Base-by-base conservation (phyloP, 2,329 filamentous ascomycete species). In the Stachybotrys elegans region DNA sequence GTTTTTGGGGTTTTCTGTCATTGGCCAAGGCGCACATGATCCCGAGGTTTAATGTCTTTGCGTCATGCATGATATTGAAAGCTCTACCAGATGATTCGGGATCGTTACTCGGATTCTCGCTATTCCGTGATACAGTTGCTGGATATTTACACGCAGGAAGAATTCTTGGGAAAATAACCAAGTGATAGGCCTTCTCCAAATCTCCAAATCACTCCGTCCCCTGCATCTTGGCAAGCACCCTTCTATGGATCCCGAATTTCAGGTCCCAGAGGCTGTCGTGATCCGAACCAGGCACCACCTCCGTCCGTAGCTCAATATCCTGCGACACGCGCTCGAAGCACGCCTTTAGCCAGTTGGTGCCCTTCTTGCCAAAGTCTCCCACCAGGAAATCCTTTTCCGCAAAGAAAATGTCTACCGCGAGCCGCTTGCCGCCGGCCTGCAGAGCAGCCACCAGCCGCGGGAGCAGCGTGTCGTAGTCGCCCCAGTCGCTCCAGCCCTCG, bases 381-480 rank as follows among this genome's bases (percentile, higher is more conserved):
- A 60, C 57, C 53, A 65, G 44, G 5, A 31, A 12, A 31, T 63
- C 61, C n/a, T 42, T 55, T 43, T 58, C 57, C 4, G 56, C 56
- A 31, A 51, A 61, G 32, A 57, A 62, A 4, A 57, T 51, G 5
- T 58, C 50, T 4, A 63, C 51, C 6, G 22, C 34, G 23, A 63
- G 43, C n/a, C 22, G 46, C 16, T 41, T 40, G 11, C 49, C 49
- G 0, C 44, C 35, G 1, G 21, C 43, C 32, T 49, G 44, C 34
- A 60, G 35, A 7, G 40, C 49, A 16, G 53, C 49, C 16, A 43
- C 51, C 44, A 62, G 22, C 4, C 53, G 50, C 23, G 55, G 54
- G 25, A 65, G 48, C 16, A 58, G 42, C n/a, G 17, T 40, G 35
- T 64, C 58, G 41, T 58, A 59, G 38, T 63, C 57, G 5, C 48